Base-by-base conservation (phyloP, 179 eudicot genomes). In the Patellifolia procumbens region DNA sequence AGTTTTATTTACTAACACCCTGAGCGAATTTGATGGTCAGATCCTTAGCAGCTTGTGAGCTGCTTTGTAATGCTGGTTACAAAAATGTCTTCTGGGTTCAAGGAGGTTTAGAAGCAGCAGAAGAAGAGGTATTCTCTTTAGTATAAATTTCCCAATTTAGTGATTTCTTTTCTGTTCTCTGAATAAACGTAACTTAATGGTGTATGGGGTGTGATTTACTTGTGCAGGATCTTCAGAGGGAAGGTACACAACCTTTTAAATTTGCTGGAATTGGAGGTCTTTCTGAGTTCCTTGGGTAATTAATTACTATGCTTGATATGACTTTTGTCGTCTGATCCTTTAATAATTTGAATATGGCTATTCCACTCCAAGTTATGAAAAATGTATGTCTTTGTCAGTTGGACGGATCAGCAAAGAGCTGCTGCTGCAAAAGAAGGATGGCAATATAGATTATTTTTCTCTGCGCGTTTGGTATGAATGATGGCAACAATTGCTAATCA, bases 81-180 rank as follows among this genome's bases (percentile, higher is more conserved):
- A 85, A 74, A 81, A 91, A 92, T 78, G 82, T 94, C 34, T 91
- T 92, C 78, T 94, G 97, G 98, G 87, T 94, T 81, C 97, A 89
- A 89, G 98, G 97, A 49, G 98, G 98, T 22, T 84, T 94, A 63
- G 98, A 94, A 82, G 92, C 97, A 80, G 98, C 98, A 68, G 98
- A 92, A 71, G 97, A 94, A 88, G 96, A 89, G 97, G 97, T 92
- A 78, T 55, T 45, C 52, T 17, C 34, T 69, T 68, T 52, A 46
- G 42, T 24, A 39, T 31, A 24, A 26, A 74, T 31, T n/a, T 72
- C 72, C 20, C 34, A 53, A 31, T 45, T 68, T 43, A 43, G 60
- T 68, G 26, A 15, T 56, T 29, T 65, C 2, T 35, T 15, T 3
- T 78, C 35, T 58, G 3, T 32, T 24, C 24, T 39, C 65, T 24